Evolutionary conservation across 768 basidiomycete genomes (phyloP), one percentile per base, ranked within the genome.

Genomic region (Leccinum subgranulosum): DNA sequence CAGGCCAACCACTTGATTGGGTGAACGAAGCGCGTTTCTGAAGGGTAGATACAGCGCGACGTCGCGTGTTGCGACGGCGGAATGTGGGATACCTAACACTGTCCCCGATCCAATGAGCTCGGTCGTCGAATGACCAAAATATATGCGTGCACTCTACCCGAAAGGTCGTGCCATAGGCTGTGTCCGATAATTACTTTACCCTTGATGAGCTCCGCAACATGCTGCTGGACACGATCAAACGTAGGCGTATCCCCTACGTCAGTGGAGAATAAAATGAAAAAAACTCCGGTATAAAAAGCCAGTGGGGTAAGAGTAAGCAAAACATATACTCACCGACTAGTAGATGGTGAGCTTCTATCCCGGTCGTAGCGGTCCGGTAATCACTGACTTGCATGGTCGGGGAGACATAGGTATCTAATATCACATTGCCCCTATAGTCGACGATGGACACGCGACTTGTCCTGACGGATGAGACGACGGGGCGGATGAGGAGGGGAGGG

Each of bases 51-150:
- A 93, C 31, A 93, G 73, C 4, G 85, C 90, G 53, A 91, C 88
- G 67, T 93, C 91, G 51, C 91, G 82, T 12, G 91, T 92, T 50
- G 79, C 77, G 8, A 87, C 85, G 15, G 90, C 89, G 33, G 86
- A 81, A 72, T 92, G 90, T 15, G 89, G 87, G 58, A 92, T 85
- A 17, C 90, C 90, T 53, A 92, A 79, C 17, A 92, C 90, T 90
- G 64, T 47, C 55, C 28, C 59, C 39, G 62, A 12, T 43, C 61
- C 53, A 59, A 60, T 62, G 34, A 66, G 63, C 53, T 56, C 49
- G 39, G 31, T 46, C 21, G 53, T 25, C 50, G 27, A 27, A 47
- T 47, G 29, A 45, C 23, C 34, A 50, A 43, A 45, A 47, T 47
- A 55, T 27, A 34, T 49, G 60, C 51, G 39, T 63, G 55, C 46